phyloP scores from a whole-genome alignment of 306 rosid genomes.

The Vigna hirtella region DNA sequence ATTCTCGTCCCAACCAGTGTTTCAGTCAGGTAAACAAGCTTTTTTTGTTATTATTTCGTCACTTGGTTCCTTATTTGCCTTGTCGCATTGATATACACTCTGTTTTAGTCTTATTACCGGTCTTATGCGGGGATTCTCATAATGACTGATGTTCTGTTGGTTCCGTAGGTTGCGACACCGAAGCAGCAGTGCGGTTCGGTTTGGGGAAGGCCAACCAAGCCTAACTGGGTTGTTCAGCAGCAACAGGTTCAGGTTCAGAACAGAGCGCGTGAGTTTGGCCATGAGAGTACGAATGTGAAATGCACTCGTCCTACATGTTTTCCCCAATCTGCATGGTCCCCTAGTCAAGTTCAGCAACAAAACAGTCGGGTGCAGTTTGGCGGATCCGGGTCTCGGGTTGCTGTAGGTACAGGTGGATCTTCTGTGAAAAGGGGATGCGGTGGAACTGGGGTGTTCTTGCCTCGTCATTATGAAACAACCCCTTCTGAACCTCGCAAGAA shows the following conservation, averaged over 20 bases:
- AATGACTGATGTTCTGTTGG: not conserved
- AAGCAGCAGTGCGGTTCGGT: slow-evolving; percentile 48
- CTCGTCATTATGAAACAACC: slow-evolving; percentile 62
- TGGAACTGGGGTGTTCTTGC: slow-evolving; percentile 92
- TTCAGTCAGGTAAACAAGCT: slow-evolving; percentile 15
- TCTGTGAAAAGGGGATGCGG: slow-evolving; percentile 54
- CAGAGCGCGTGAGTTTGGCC: slow-evolving; percentile 43
- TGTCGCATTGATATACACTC: not conserved
- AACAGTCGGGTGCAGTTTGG: slow-evolving; percentile 41
- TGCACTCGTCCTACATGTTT: slow-evolving; percentile 43
- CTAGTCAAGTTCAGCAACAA: slow-evolving; percentile 43
- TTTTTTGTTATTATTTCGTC: too few species aligned
- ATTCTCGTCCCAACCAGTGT: slow-evolving; percentile 29
- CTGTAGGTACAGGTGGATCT: slow-evolving; percentile 43
- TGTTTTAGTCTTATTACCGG: not conserved
- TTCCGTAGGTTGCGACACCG: slow-evolving; percentile 44
- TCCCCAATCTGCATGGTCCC: slow-evolving; percentile 54
- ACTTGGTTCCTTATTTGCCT: not conserved
- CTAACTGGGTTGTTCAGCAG: slow-evolving; percentile 55
- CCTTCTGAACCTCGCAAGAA: slow-evolving; percentile 62
- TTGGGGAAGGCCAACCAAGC: slow-evolving; percentile 51
- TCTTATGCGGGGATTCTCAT: not conserved
- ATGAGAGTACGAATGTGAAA: slow-evolving; percentile 39
- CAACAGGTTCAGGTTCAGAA: slow-evolving; percentile 51
- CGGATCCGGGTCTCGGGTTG: slow-evolving; percentile 43